Conservation (phyloP, 176 grass and related monocot genomes). For the Pontederia crassipes region DNA sequence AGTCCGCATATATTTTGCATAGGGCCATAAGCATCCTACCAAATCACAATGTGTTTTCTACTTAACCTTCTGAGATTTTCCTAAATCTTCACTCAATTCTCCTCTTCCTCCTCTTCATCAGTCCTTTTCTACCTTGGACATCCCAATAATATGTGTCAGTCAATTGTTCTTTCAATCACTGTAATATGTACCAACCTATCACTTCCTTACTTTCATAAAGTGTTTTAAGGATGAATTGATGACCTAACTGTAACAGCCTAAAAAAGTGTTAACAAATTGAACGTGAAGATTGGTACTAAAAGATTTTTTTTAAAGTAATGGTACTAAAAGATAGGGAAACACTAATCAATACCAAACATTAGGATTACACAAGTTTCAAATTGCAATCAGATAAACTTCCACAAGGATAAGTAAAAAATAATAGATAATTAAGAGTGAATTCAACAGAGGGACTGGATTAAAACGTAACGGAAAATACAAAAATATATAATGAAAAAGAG, state of each 20-base stretch:
- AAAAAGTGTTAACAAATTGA: too few species aligned
- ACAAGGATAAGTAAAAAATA: background rate
- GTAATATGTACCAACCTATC: background rate
- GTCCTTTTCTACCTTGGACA: background rate
- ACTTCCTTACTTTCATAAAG: too few species aligned
- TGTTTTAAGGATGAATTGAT: too few species aligned
- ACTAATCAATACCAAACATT: too few species aligned
- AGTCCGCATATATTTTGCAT: background rate
- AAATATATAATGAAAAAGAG: background rate
- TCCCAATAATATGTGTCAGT: slow-evolving; percentile 1
- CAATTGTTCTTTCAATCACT: background rate
- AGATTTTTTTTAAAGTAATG: too few species aligned
- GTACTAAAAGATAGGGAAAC: too few species aligned
- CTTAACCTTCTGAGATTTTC: slow-evolving; percentile 2
- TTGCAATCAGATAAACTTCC: background rate
- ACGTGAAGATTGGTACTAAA: too few species aligned
- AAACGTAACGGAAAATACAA: background rate
- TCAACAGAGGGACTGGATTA: background rate
- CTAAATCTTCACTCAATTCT: slow-evolving; percentile 7
- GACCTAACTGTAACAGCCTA: too few species aligned
- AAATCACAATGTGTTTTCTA: background rate
- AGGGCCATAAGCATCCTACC: background rate
- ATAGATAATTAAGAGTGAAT: background rate
- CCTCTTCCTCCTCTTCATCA: slow-evolving; percentile 1
- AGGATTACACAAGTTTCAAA: too few species aligned